Evolutionary conservation across 2,329 filamentous ascomycete species (phyloP).

Genomic region (Neofusicoccum sp.): DNA sequence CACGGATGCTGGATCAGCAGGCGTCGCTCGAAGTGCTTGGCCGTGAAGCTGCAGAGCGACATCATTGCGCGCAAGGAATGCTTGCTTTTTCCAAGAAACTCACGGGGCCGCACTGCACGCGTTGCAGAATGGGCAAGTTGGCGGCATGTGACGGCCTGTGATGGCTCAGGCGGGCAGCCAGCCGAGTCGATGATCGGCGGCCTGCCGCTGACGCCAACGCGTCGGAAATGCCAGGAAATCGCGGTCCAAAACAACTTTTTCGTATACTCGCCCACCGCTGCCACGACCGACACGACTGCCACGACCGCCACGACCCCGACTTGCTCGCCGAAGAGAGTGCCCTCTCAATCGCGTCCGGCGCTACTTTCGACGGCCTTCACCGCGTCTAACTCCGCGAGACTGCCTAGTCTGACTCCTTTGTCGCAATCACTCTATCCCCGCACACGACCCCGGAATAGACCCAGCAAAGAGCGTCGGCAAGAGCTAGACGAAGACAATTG

Average conservation of each 20-base stretch:
- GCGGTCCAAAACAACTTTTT: slow-evolving; percentile 12
- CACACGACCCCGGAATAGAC: neutral
- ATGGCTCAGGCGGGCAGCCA: neutral
- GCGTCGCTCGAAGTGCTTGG: neutral
- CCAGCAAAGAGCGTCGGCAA: neutral
- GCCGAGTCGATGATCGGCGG: neutral
- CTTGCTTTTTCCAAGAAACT: neutral
- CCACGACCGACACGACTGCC: slow-evolving; percentile 8
- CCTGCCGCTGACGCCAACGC: slow-evolving; percentile 13
- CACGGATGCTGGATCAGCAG: slow-evolving; percentile 2
- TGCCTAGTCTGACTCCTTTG: neutral
- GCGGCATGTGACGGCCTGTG: slow-evolving; percentile 3
- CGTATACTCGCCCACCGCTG: neutral
- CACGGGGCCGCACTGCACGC: neutral
- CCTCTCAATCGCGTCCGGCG: neutral
- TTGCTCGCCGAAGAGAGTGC: neutral
- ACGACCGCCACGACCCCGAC: neutral
- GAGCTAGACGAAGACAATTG: neutral
- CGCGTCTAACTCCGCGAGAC: neutral
- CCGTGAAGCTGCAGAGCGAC: neutral
- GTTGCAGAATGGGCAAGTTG: neutral
- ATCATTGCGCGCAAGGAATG: neutral
- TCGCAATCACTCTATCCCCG: neutral
- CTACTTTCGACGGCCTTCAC: neutral
- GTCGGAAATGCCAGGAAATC: slow-evolving; percentile 16